Percentiles rank a stretch among this genome's conserved stretches.
phyloP scores from a whole-genome alignment of 2,329 filamentous ascomycete genomes.

The Diaporthe helianthi region DNA sequence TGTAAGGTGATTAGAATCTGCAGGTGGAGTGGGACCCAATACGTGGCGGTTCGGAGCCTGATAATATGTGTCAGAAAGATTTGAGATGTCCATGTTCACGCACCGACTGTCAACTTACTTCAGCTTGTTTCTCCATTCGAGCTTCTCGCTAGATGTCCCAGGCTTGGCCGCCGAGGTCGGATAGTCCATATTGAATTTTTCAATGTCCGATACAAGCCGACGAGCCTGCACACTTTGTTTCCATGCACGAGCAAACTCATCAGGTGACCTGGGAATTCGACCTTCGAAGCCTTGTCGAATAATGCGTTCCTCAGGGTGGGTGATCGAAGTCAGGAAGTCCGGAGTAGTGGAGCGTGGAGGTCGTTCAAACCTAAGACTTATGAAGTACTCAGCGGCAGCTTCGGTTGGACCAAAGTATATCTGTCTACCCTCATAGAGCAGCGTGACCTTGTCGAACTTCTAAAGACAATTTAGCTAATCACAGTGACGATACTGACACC shows the following conservation, averaged over 20 bases:
- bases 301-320: slow-evolving; percentile 69
- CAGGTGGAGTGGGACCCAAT: background rate
- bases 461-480: too few relatives aligned
- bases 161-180: too few relatives aligned
- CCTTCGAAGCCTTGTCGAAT: slow-evolving; percentile 64
- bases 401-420: slow-evolving; percentile 1
- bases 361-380: slow-evolving; percentile 66
- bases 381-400: slow-evolving; percentile 64
- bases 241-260: slow-evolving; percentile 64
- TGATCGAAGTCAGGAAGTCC: slow-evolving; percentile 75
- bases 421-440: slow-evolving; percentile 15
- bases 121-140: too few relatives aligned
- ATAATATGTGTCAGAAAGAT: background rate
- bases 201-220: background rate
- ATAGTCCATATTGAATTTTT: background rate
- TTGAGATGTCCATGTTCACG: background rate
- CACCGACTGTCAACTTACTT: background rate
- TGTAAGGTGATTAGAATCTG: background rate
- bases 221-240: slow-evolving; percentile 18
- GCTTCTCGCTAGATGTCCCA: too few relatives aligned
- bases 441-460: slow-evolving; percentile 17
- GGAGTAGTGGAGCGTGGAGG: slow-evolving; percentile 64
- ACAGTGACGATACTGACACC: too few relatives aligned
- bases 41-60: background rate
- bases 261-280: slow-evolving; percentile 59